A percentile compares a stretch with the other conserved stretches of the same genome.
These are phyloP conservation scores for Schwanniomyces etchellsii DNA, from an alignment of 1,139 yeast species.

Conservation along the genomic window DNA sequence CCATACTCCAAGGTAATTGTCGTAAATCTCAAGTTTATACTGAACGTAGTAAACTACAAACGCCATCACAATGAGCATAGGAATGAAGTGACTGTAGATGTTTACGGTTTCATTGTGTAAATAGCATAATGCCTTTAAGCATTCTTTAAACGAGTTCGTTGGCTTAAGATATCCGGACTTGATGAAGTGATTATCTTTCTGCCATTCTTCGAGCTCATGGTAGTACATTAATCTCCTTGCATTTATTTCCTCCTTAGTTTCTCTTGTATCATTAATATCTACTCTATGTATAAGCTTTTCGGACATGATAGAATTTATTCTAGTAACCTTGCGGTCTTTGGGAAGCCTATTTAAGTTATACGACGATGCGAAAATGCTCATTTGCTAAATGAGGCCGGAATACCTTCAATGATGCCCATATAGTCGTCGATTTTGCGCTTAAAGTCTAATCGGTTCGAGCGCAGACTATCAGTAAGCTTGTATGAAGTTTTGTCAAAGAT, in stretches of 20 bases:
- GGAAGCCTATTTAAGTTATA: too few species aligned
- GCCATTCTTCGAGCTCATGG: constrained; percentile 71
- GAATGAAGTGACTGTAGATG: constrained; percentile 75
- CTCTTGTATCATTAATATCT: background rate
- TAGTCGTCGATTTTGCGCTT: constrained; percentile 23
- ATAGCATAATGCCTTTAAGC: constrained; percentile 54
- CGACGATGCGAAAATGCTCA: background rate
- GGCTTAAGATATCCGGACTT: constrained; percentile 70
- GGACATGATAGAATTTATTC: background rate
- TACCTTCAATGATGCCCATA: constrained; percentile 26
- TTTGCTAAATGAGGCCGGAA: constrained; percentile 25
- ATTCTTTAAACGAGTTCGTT: constrained; percentile 47
- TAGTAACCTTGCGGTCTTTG: constrained; percentile 1
- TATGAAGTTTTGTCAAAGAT: constrained; percentile 33
- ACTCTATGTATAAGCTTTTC: constrained; percentile 2
- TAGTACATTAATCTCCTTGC: constrained; percentile 16
- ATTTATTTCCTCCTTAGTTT: background rate
- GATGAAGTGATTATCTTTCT: constrained; percentile 77
- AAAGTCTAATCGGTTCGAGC: constrained; percentile 17
- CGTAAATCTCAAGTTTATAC: constrained; percentile 30
- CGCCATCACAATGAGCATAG: constrained; percentile 43
- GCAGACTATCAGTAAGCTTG: constrained; percentile 7
- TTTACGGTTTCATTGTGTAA: constrained; percentile 85
- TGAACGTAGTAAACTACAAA: constrained; percentile 19
- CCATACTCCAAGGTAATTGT: constrained; percentile 36